Evolutionary conservation across 1,284 basidiomycete genomes (phyloP).

Genomic region (Ganoderma lucidum): DNA sequence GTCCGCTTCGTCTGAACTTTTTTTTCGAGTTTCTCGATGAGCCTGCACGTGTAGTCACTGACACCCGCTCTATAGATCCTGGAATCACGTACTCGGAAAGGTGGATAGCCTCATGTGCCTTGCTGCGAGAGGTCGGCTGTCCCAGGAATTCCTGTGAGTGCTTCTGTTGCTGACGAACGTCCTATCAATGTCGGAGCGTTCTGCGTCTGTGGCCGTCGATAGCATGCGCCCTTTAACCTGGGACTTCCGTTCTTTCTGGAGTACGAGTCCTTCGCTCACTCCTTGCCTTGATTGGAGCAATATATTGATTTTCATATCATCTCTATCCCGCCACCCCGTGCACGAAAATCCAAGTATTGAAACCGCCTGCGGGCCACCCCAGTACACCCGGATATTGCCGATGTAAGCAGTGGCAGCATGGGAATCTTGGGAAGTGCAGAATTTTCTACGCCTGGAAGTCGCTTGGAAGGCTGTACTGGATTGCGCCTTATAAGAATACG

Average conservation of each 20-base stretch:
- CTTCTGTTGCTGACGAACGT: slow-evolving; percentile 1
- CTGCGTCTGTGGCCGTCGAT: not conserved
- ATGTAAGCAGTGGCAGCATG: not conserved
- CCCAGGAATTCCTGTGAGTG: not conserved
- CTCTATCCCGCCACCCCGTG: not conserved
- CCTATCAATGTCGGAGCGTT: not conserved
- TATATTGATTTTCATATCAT: not conserved
- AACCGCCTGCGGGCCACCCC: not conserved
- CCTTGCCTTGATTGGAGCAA: not conserved
- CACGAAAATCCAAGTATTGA: not conserved
- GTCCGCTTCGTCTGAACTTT: slow-evolving; percentile 47
- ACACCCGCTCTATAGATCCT: not conserved
- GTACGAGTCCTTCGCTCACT: not conserved
- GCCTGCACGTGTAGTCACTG: not conserved
- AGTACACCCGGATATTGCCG: not conserved
- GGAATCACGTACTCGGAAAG: not conserved
- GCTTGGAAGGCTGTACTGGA: slow-evolving; percentile 3
- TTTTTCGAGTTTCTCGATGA: slow-evolving; percentile 1
- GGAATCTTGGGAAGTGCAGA: not conserved
- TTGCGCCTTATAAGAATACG: slow-evolving; percentile 2
- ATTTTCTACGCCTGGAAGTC: slow-evolving; percentile 5
- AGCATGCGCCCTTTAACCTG: not conserved
- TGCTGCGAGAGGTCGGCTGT: not conserved
- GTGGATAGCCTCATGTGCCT: not conserved
- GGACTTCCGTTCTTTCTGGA: not conserved